Conservation (phyloP, 2,329 filamentous ascomycete species). For the Domatiomyces globalis region DNA sequence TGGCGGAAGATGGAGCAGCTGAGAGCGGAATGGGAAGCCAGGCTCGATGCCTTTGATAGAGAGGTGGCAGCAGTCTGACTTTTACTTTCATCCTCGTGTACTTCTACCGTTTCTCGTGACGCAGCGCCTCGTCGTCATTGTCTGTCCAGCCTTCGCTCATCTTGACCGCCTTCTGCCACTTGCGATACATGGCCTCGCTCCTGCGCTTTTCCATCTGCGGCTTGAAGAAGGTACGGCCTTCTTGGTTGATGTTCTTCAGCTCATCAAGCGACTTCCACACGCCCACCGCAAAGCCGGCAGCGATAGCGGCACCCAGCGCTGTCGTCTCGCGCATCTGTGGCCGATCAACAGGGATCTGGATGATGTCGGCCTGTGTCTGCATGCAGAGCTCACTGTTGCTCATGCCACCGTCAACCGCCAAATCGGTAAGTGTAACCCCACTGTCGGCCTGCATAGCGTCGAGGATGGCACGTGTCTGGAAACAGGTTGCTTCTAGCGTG, state of each 20-base stretch:
- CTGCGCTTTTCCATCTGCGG: slow-evolving; percentile 48
- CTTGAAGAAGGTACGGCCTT: slow-evolving; percentile 54
- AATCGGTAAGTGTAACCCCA: slow-evolving; percentile 51
- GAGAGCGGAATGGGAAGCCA: slow-evolving; percentile 50
- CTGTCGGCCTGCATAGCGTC: slow-evolving; percentile 71
- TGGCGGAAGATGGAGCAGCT: slow-evolving; percentile 63
- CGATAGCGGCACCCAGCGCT: slow-evolving; percentile 73
- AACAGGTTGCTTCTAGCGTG: slow-evolving; percentile 69
- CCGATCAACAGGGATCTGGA: slow-evolving; percentile 67
- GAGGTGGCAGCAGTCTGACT: not conserved
- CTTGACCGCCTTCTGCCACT: slow-evolving; percentile 62
- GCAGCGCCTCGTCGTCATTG: slow-evolving; percentile 7
- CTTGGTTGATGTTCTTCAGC: slow-evolving; percentile 56
- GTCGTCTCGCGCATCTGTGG: slow-evolving; percentile 80
- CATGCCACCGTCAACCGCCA: slow-evolving; percentile 69
- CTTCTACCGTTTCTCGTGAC: not conserved
- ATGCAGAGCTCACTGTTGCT: slow-evolving; percentile 67
- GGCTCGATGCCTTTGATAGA: slow-evolving; percentile 28
- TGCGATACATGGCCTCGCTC: slow-evolving; percentile 50
- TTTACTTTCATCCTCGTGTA: not conserved
- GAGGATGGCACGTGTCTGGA: slow-evolving; percentile 69
- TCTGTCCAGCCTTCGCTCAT: slow-evolving; percentile 61
- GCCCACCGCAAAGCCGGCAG: slow-evolving; percentile 65
- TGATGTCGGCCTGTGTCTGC: slow-evolving; percentile 69
- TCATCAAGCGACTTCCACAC: slow-evolving; percentile 67